Conservation (phyloP, 176 grass and related monocot species). For the Ananas comosus region DNA sequence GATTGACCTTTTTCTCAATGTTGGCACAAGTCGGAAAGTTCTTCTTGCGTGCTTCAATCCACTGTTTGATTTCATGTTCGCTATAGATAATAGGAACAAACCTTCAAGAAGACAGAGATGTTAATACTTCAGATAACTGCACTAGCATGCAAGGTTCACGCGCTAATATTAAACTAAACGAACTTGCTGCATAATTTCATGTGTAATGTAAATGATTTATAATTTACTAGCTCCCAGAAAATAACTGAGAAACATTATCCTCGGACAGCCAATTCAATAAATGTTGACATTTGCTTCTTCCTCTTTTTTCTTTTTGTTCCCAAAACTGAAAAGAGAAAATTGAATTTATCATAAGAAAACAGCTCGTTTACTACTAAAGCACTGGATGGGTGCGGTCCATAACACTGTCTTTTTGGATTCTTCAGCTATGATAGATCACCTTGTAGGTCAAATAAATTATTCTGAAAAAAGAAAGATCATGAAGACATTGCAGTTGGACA, state of each 20-base stretch:
- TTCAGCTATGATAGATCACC: no score
- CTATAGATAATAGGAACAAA: slow-evolving; percentile 37
- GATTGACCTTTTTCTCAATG: slow-evolving; percentile 43
- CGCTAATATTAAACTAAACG: background rate
- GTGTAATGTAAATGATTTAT: no score
- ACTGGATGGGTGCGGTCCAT: no score
- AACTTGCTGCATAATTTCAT: background rate
- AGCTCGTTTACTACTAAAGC: no score
- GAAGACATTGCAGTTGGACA: no score
- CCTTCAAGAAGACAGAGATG: slow-evolving; percentile 32
- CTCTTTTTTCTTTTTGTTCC: background rate
- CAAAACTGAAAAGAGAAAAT: background rate
- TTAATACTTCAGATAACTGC: background rate
- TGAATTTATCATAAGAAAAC: no score
- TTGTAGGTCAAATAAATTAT: no score
- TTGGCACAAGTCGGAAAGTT: slow-evolving; percentile 69
- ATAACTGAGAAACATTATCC: background rate
- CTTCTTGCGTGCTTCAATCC: slow-evolving; percentile 74
- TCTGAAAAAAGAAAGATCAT: no score
- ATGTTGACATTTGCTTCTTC: slow-evolving; percentile 11
- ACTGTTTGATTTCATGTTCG: slow-evolving; percentile 74
- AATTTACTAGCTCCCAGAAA: background rate
- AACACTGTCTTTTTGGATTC: no score
- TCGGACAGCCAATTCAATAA: slow-evolving; percentile 2
- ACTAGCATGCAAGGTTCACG: background rate